These are phyloP conservation scores for Solanum piurae DNA, from an alignment of 257 asterid species.

Conservation along the genomic window DNA sequence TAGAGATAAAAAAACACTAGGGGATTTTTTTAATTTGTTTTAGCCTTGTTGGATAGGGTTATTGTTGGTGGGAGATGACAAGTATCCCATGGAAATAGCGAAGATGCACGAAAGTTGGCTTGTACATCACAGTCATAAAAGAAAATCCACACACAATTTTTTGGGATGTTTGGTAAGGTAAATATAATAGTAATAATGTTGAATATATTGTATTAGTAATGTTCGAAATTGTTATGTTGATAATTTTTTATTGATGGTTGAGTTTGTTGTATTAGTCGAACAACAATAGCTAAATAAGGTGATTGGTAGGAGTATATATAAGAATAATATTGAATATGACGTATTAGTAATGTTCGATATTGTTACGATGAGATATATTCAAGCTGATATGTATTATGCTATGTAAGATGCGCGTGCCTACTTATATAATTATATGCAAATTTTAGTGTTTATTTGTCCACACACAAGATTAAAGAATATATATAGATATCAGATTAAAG, in stretches of 20 bases:
- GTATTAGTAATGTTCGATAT: too few relatives aligned
- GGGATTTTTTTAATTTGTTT: fast-evolving
- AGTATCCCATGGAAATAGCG: fast-evolving
- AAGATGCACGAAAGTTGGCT: background rate
- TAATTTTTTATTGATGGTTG: background rate
- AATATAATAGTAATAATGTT: background rate
- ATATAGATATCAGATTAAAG: too few relatives aligned
- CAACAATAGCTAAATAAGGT: background rate
- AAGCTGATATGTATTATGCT: background rate
- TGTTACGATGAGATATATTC: background rate
- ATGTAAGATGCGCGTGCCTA: background rate
- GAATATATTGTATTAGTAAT: background rate
- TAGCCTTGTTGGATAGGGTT: too few relatives aligned
- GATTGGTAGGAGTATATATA: too few relatives aligned
- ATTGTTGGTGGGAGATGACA: too few relatives aligned
- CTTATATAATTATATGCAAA: background rate
- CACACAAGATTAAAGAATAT: too few relatives aligned
- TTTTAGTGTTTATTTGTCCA: fast-evolving
- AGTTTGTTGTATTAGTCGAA: background rate
- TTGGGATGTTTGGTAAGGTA: background rate
- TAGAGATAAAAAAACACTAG: fast-evolving
- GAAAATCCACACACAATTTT: background rate
- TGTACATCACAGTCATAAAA: background rate
- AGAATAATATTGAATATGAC: background rate
- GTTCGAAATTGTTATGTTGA: background rate